Evolutionary conservation across 1,139 yeast genomes (phyloP), one percentile per base, ranked within the genome.

Genomic region (Blastobotrys malaysiensis): DNA sequence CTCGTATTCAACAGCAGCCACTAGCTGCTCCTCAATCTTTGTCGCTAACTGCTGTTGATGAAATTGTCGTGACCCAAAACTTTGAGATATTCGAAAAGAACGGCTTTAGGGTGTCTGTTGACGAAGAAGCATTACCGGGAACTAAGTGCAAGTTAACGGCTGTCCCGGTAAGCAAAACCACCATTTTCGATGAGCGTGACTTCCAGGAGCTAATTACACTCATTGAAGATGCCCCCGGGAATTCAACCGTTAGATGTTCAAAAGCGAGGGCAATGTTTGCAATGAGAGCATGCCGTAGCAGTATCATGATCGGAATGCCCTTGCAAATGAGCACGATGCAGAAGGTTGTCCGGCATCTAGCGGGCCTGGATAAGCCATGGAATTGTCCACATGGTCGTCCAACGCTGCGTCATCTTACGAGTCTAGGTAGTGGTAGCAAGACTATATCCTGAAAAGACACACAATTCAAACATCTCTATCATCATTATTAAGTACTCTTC

Each of bases 331-430:
- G 69, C 9, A 78, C 81, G 6, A 95, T 95, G 99, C 67, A 70
- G 1, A 72, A 68, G 48, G 82, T 93, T 1, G 91, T 93, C 1
- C 68, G 72, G 27, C 80, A 90, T 63, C 73, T 95, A 55, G 82
- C 95, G 19, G 72, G 69, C 0, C 73, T 95, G 43, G 93, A 90
- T 59, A 88, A 88, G 65, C 99, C 99, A 0, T 95, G 99, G 99
- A 93, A 91, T 65, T 93, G 99, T 69, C 99, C 99, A 0, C 99
- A 93, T 70, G 99, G 99, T 0, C 75, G 99, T 58, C 99, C 99
- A 0, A 93, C 99, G 1, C 82, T 93, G 86, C 77, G 99, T 55
- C 98, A 93, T 69, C 73, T 93, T 55, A 80, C 84, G 59, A 90
- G 27, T 13, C 21, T 19, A 9, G 22, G 13, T 14, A 39, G 22